Base-by-base conservation (phyloP, 2,329 filamentous ascomycete genomes). In the Raffaelea deltoideospora region DNA sequence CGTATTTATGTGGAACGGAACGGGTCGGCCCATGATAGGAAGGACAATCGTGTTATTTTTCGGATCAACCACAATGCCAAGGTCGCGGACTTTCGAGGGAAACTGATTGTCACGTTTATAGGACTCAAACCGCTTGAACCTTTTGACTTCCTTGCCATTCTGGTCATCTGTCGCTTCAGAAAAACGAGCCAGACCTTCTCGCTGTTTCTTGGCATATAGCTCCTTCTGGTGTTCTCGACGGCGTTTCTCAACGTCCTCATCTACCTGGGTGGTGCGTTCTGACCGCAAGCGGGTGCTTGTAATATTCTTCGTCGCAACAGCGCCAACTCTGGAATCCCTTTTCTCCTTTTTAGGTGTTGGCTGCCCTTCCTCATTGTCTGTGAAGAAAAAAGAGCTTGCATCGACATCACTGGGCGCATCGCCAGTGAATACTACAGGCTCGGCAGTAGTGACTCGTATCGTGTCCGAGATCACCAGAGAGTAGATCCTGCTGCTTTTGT, bases 31-130 rank as follows among this genome's bases (percentile, higher is more conserved):
- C 85, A 98, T 94, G 49, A 98, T 88, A 3, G 92, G 90, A 31
- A 98, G 72, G 36, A 98, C 79, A 40, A 98, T 75, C 0, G 88
- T 95, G 39, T 73, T 73, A 50, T 85, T 90, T 64, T 94, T 96
- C 47, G 74, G 69, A 53, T 98, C 90, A 13, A 96, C 85, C 18
- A 94, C 72, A 43, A 98, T 85, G 43, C 83, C 78, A 39, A 96
- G 66, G 49, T 94, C 88, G 54, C 81, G 80, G 46, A 93, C 76
- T 51, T 76, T 79, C 13, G 70, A 53, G 2, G 90, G 90, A 37
- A 98, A 76, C 56, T 96, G 88, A 48, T 92, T 94, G 56, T 96
- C 90, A 42, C 88, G 76, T 66, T 96, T 98, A 64, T 98, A 98
- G 0, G 90, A 98, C 58, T 98, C 90, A 53, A 96, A 98, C 38